Evolutionary conservation across 352 stramenopile species (phyloP), one percentile per base, ranked within the genome.

Genomic region (Globisporangium barbulae): DNA sequence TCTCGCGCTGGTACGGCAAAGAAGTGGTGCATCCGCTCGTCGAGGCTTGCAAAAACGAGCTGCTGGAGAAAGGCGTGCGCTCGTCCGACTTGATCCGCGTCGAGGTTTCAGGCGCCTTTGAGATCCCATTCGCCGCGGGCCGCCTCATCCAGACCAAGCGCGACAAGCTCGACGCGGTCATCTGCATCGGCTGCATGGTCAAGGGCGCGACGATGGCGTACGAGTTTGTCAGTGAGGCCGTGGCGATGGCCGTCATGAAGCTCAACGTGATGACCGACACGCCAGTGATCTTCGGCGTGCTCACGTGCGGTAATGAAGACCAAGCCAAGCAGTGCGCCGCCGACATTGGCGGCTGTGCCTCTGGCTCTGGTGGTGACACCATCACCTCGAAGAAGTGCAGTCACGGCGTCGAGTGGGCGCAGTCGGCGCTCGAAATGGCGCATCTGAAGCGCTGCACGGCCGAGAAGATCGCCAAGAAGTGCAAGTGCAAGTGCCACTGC

Each of bases 161-260:
- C 22, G 75, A 90, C 21, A 89, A 87, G 22, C 85, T 98, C 19
- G 97, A 99, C 75, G 95, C 93, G 10, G 55, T 99, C 57, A 86
- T 99, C 57, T 98, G 89, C 70, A 85, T 98, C 58, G 97, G 97
- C 12, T 98, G 92, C 66, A 85, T 98, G 59, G 83, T 97, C 59
- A 98, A 98, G 55, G 96, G 96, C 28, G 90, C 96, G 17, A 99
- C 97, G 19, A 96, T 98, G 78, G 93, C 98, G 72, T 99, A 98
- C 71, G 96, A 99, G 85, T 99, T 98, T 71, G 98, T 99, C 75
- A 90, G 87, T 55, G 90, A 98, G 55, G 89, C 97, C 35, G 88
- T 97, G 22, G 79, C 91, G 25, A 91, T 91, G 71, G 97, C 93
- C 37, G 90, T 99, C 63, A 99, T 99, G 96, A 91, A 97, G 72